Evolutionary conservation across 768 basidiomycete species (phyloP).

Genomic region (Mrakia hoshinonis): DNA sequence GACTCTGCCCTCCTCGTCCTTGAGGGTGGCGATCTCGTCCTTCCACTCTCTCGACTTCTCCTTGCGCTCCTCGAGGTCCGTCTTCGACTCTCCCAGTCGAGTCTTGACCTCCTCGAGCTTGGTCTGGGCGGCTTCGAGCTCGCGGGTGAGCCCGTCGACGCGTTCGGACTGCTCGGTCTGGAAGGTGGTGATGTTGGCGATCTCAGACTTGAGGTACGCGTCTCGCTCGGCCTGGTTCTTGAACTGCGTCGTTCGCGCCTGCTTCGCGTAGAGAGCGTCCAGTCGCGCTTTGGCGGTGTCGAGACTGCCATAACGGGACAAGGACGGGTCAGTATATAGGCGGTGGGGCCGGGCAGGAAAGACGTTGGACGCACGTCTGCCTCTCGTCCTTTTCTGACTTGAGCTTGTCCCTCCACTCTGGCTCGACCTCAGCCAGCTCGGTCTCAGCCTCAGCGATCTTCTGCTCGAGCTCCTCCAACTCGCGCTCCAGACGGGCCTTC

Average conservation of each 20-base stretch:
- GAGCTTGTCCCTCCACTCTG: conserved; percentile 56
- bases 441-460: conserved; percentile 57
- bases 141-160: conserved; percentile 47
- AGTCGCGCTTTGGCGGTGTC: conserved; percentile 67
- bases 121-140: conserved; percentile 34
- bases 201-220: conserved; percentile 67
- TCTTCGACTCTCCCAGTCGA: conserved; percentile 46
- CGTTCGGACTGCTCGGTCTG: conserved; percentile 49
- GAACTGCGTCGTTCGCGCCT: conserved; percentile 79
- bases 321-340: background rate
- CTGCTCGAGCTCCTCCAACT: conserved; percentile 55
- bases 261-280: conserved; percentile 73
- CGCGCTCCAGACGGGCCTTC: conserved; percentile 55
- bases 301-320: conserved; percentile 43
- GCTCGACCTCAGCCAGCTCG: conserved; percentile 55
- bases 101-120: conserved; percentile 48
- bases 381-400: conserved; percentile 44
- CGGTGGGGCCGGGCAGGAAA: too few relatives aligned
- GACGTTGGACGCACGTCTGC: conserved; percentile 49
- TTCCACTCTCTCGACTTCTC: conserved; percentile 52
- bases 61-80: conserved; percentile 55
- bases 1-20: conserved; percentile 48
- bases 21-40: conserved; percentile 52
- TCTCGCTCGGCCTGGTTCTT: conserved; percentile 75
- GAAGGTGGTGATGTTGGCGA: conserved; percentile 59